phyloP scores from a whole-genome alignment of 805 yeast genomes.

The Spathaspora sp. region DNA sequence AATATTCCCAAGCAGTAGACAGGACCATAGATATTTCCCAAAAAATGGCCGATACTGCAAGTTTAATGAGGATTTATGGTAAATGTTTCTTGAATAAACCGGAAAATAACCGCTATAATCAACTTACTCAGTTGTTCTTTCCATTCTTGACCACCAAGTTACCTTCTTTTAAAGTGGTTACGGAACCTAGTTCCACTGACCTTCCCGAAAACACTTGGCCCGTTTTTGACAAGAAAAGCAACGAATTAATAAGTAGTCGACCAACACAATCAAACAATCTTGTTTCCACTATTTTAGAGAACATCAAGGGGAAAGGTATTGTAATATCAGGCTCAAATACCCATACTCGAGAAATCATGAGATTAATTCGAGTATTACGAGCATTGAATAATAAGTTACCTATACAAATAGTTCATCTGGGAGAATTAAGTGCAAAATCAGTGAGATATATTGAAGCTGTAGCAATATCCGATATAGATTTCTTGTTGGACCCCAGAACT shows the following conservation, averaged over 20 bases:
- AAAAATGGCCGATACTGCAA: slow-evolving; percentile 28
- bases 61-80: slow-evolving; percentile 26
- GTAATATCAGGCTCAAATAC: slow-evolving; percentile 25
- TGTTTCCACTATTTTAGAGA: slow-evolving; percentile 39
- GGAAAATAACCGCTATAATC: slow-evolving; percentile 10
- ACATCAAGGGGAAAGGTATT: slow-evolving; percentile 28
- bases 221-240: not conserved
- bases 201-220: slow-evolving; percentile 5
- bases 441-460: slow-evolving; percentile 17
- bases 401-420: slow-evolving; percentile 24
- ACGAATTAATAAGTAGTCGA: slow-evolving; percentile 7
- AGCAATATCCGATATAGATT: slow-evolving; percentile 13
- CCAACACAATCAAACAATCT: slow-evolving; percentile 9
- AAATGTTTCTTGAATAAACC: slow-evolving; percentile 21
- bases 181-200: not conserved
- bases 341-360: slow-evolving; percentile 18
- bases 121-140: slow-evolving; percentile 19
- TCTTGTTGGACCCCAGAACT: slow-evolving; percentile 15
- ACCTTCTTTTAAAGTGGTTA: slow-evolving; percentile 18
- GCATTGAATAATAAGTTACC: slow-evolving; percentile 29
- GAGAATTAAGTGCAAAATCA: slow-evolving; percentile 21
- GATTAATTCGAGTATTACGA: slow-evolving; percentile 27
- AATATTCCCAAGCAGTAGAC: slow-evolving; percentile 12
- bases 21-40: slow-evolving; percentile 17
- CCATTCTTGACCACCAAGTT: slow-evolving; percentile 21